Evolutionary conservation across 1,284 basidiomycete genomes (phyloP).

Genomic region (Ganoderma lingzhi): DNA sequence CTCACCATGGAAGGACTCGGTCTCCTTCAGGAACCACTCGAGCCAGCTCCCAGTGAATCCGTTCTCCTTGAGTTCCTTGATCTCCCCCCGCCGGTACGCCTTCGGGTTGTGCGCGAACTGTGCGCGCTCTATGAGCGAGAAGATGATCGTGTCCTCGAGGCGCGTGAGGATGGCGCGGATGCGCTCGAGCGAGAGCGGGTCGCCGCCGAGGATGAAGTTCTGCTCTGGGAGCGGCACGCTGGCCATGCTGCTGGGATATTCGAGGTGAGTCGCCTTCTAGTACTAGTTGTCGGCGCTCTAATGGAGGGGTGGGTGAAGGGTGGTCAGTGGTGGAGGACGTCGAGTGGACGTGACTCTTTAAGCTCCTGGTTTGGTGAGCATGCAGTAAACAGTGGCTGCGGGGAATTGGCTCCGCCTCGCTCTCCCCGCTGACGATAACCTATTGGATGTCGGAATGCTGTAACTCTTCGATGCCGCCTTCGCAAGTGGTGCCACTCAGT

Average conservation of each 20-base stretch:
- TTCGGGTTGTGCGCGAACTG: constrained; percentile 96
- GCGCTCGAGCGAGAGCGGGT: constrained; percentile 85
- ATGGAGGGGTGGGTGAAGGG: background rate
- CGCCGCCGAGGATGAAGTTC: constrained; percentile 75
- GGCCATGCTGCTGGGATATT: constrained; percentile 30
- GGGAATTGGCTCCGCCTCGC: background rate
- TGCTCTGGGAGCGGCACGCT: constrained; percentile 59
- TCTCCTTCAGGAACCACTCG: constrained; percentile 97
- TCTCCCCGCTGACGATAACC: background rate
- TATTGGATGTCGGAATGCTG: background rate
- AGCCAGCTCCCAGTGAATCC: constrained; percentile 91
- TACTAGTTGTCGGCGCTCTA: background rate
- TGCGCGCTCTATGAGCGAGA: constrained; percentile 94
- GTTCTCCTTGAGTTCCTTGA: constrained; percentile 76
- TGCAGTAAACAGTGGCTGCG: background rate
- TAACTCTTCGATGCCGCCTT: background rate
- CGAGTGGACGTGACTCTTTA: background rate
- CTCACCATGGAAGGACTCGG: constrained; percentile 93
- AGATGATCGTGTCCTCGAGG: constrained; percentile 99
- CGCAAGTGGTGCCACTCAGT: background rate
- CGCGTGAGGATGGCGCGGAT: constrained; percentile 90
- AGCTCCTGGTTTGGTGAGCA: background rate
- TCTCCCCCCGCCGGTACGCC: constrained; percentile 86
- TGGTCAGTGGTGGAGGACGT: background rate
- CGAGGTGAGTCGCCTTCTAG: background rate